Conservation (phyloP, 2,329 filamentous ascomycete species). For the Mycogone perniciosa region DNA sequence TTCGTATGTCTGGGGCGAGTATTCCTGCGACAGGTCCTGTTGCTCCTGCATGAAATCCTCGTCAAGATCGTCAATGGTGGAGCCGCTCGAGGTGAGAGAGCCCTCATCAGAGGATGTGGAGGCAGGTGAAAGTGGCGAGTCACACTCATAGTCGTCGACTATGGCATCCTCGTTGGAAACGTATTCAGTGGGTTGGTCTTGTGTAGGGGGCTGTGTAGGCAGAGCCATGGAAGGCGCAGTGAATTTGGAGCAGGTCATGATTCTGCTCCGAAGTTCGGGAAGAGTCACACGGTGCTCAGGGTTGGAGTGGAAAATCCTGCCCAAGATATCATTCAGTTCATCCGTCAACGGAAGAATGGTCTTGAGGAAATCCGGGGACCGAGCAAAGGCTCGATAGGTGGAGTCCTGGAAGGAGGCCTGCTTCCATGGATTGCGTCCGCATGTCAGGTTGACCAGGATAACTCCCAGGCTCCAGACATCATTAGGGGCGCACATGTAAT, state of each 20-base stretch:
- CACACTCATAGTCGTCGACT: slow-evolving; percentile 38
- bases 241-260: slow-evolving; percentile 70
- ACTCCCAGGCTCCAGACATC: slow-evolving; percentile 98
- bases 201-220: slow-evolving; percentile 36
- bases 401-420: slow-evolving; percentile 88
- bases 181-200: slow-evolving; percentile 39
- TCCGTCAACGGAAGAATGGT: slow-evolving; percentile 86
- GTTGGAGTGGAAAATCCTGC: slow-evolving; percentile 80
- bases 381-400: slow-evolving; percentile 85
- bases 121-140: slow-evolving; percentile 44
- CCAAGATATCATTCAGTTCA: slow-evolving; percentile 82
- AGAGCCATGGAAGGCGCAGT: slow-evolving; percentile 44
- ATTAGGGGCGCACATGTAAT: slow-evolving; percentile 88
- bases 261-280: slow-evolving; percentile 68
- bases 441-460: slow-evolving; percentile 94
- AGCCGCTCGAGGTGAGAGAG: slow-evolving; percentile 48
- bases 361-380: slow-evolving; percentile 80
- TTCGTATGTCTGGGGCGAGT: slow-evolving; percentile 39
- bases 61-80: slow-evolving; percentile 46
- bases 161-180: slow-evolving; percentile 42
- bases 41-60: slow-evolving; percentile 43
- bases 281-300: slow-evolving; percentile 78
- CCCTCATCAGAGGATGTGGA: slow-evolving; percentile 48
- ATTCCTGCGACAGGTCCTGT: slow-evolving; percentile 34
- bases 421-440: slow-evolving; percentile 98